Base-by-base conservation (phyloP, 1,284 basidiomycete species). In the Austroboletus sp. region DNA sequence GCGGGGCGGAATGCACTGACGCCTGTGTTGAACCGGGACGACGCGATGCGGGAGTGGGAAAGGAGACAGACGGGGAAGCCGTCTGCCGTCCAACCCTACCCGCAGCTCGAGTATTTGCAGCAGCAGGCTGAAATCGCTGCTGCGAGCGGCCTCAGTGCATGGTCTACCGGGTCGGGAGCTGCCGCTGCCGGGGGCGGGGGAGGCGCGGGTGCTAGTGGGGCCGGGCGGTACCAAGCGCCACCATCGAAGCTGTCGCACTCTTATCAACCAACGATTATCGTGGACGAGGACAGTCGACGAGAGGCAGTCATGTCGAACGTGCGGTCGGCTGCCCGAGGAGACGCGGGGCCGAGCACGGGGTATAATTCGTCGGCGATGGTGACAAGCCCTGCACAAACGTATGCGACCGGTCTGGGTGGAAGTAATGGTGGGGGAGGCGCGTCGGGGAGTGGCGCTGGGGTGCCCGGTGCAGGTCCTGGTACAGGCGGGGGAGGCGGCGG, bases 21-120 rank as follows among this genome's bases (percentile, higher is more conserved):
- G 15, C 90, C 90, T 1, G 88, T 94, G 38, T 69, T 93, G 56
- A 91, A 92, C 58, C 78, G 90, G 48, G 91, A 94, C 58, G 90
- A 95, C 54, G 84, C 87, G 36, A 85, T 89, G 72, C 78, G 82
- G 37, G 90, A 93, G 64, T 94, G 89, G 93, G 87, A 93, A 68
- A 69, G 87, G 56, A 68, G 90, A 53, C 82, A 88, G 62, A 66
- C 79, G 12, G 85, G 82, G 10, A 85, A 86, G 60, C 70, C 74
- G 0, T 64, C 71, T 8, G 75, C 79, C 25, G 73, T 80, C 15
- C 79, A 84, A 57, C 80, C 84, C 19, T 91, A 93, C 58, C 88
- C 88, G 6, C 89, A 92, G 62, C 73, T 95, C 42, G 90, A 94
- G 63, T 88, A 79, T 63, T 66, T 96, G 47, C 89, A 94, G 57